phyloP scores from a whole-genome alignment of 1,139 yeast genomes.

The Blastobotrys indianensis region DNA sequence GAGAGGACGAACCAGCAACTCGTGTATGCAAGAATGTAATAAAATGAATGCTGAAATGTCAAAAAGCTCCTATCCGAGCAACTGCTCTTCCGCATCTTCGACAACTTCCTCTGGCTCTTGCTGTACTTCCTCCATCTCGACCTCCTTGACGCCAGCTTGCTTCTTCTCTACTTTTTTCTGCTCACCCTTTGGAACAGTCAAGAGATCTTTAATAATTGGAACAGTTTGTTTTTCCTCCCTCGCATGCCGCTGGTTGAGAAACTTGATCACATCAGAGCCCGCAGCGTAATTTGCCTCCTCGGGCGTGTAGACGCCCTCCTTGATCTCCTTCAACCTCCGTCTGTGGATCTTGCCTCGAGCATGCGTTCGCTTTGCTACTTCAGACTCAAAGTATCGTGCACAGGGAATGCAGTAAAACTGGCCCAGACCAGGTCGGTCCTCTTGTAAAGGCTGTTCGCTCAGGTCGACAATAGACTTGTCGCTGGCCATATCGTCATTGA shows the following conservation, averaged over 20 bases:
- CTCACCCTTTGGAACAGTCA: slow-evolving; percentile 7
- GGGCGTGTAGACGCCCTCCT: slow-evolving; percentile 74
- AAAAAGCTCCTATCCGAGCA: too few relatives aligned
- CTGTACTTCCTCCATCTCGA: background rate
- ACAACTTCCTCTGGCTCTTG: background rate
- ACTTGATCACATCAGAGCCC: slow-evolving; percentile 67
- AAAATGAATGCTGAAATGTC: too few relatives aligned
- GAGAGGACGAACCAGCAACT: too few relatives aligned
- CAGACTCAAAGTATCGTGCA: slow-evolving; percentile 85
- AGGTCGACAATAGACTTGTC: slow-evolving; percentile 57
- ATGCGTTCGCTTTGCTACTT: slow-evolving; percentile 66
- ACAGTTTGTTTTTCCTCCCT: slow-evolving; percentile 10
- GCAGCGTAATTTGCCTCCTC: slow-evolving; percentile 89
- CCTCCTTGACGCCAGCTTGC: background rate
- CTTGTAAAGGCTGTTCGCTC: slow-evolving; percentile 81
- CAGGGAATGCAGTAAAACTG: slow-evolving; percentile 93
- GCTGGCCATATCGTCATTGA: slow-evolving; percentile 61
- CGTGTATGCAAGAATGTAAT: too few relatives aligned
- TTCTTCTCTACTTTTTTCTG: slow-evolving; percentile 3
- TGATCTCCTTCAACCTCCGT: slow-evolving; percentile 72
- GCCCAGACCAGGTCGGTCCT: slow-evolving; percentile 87
- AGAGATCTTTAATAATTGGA: slow-evolving; percentile 14
- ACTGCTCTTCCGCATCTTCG: background rate
- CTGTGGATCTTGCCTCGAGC: slow-evolving; percentile 72
- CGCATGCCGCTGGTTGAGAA: slow-evolving; percentile 37